Conservation (phyloP, 495 filamentous ascomycete genomes). For the Geopyxis carbonaria region DNA sequence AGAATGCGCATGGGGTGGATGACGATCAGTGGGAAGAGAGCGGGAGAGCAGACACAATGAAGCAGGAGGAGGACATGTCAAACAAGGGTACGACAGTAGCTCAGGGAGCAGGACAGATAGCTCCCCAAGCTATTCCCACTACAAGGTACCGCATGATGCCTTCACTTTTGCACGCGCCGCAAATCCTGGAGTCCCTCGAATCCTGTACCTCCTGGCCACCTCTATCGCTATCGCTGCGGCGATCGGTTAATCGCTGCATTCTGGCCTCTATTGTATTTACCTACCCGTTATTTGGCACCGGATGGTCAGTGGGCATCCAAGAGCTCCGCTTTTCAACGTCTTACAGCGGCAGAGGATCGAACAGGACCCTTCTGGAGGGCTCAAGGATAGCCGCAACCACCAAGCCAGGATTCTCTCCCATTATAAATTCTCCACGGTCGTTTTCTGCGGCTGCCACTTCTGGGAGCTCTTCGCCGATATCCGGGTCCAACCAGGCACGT, state of each 20-base stretch:
- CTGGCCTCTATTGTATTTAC: constrained; percentile 76
- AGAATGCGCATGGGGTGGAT: too few species aligned
- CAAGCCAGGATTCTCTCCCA: constrained; percentile 34
- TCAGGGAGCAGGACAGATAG: too few species aligned
- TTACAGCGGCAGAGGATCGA: neutral
- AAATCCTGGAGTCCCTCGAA: constrained; percentile 59
- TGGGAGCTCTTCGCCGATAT: neutral
- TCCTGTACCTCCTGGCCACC: constrained; percentile 69
- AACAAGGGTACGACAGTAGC: too few species aligned
- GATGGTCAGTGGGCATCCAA: constrained; percentile 83
- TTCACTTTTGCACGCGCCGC: constrained; percentile 9
- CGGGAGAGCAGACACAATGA: too few species aligned
- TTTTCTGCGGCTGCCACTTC: neutral
- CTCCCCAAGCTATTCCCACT: too few species aligned
- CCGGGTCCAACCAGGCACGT: neutral
- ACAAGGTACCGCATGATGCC: neutral
- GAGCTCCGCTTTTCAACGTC: constrained; percentile 42
- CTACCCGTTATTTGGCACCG: constrained; percentile 44
- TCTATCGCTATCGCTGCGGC: constrained; percentile 58
- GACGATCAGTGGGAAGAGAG: too few species aligned
- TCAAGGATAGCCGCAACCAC: constrained; percentile 34
- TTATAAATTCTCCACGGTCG: constrained; percentile 15
- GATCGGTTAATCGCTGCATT: constrained; percentile 36
- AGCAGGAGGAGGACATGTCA: too few species aligned
- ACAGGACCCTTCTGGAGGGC: constrained; percentile 4